These are phyloP conservation scores for Rhodomyrtus tomentosa DNA, from an alignment of 345 rosid species.

Conservation along the genomic window DNA sequence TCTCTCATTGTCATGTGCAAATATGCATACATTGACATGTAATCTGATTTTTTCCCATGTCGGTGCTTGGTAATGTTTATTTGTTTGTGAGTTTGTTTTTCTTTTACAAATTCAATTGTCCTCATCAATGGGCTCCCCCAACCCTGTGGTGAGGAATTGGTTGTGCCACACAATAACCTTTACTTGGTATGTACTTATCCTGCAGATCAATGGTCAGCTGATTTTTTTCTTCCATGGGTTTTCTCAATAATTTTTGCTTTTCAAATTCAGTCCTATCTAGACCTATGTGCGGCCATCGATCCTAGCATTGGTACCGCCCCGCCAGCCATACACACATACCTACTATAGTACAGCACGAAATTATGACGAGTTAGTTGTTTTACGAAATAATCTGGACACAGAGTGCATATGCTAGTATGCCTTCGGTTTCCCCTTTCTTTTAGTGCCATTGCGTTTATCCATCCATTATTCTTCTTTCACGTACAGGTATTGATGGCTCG, in stretches of 20 bases:
- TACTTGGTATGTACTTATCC: background rate
- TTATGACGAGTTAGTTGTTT: background rate
- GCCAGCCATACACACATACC: background rate
- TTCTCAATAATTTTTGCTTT: background rate
- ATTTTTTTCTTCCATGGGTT: background rate
- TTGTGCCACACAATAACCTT: background rate
- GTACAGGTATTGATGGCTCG: slow-evolving; percentile 73
- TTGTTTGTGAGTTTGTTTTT: background rate
- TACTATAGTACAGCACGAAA: background rate
- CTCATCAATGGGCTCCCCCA: background rate
- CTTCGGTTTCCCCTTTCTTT: background rate
- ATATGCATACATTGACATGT: background rate
- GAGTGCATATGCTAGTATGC: background rate
- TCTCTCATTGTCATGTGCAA: background rate
- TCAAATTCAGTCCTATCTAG: background rate
- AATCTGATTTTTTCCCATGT: background rate
- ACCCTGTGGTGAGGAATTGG: background rate
- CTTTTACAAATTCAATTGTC: background rate
- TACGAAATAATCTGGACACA: background rate
- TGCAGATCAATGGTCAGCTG: background rate
- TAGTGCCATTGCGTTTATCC: background rate
- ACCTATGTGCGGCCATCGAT: background rate
- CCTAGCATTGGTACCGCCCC: background rate
- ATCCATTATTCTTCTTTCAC: background rate
- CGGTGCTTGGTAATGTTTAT: background rate